phyloP scores from a whole-genome alignment of 306 rosid genomes.

The Abrus pulchellus region DNA sequence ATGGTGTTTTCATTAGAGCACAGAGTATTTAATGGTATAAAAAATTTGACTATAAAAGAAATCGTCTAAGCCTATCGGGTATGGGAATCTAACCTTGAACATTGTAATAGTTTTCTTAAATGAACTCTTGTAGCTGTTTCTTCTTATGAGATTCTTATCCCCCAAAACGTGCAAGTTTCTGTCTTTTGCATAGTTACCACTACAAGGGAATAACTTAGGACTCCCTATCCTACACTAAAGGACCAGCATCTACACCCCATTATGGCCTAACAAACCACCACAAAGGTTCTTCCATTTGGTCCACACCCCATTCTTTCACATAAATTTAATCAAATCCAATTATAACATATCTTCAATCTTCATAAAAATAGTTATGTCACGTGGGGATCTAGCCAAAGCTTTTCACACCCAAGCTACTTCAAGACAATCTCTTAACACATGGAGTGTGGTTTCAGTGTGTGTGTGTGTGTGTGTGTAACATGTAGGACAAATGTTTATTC shows the following conservation, averaged over 20 bases:
- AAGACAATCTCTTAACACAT: constrained; percentile 18
- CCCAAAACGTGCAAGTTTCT: neutral
- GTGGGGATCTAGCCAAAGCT: constrained; percentile 14
- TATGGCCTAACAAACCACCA: constrained; percentile 37
- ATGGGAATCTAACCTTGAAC: neutral
- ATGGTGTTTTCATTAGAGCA: neutral
- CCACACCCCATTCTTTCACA: constrained; percentile 22
- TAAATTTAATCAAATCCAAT: constrained; percentile 41
- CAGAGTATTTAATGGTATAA: neutral
- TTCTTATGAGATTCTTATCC: neutral
- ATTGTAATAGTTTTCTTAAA: neutral
- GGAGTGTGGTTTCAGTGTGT: neutral
- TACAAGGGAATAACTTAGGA: constrained; percentile 15
- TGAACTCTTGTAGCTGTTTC: neutral
- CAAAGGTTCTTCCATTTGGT: constrained; percentile 26
- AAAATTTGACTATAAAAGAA: neutral
- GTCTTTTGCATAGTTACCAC: constrained; percentile 13
- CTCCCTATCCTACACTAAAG: neutral
- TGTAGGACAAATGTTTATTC: neutral
- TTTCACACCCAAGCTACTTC: neutral
- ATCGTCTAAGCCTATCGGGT: neutral
- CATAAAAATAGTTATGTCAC: constrained; percentile 6
- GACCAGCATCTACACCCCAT: constrained; percentile 27
- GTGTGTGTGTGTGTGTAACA: neutral
- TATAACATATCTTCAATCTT: neutral